Evolutionary conservation across 2,329 filamentous ascomycete genomes (phyloP).

Genomic region (Canariomyces notabilis): DNA sequence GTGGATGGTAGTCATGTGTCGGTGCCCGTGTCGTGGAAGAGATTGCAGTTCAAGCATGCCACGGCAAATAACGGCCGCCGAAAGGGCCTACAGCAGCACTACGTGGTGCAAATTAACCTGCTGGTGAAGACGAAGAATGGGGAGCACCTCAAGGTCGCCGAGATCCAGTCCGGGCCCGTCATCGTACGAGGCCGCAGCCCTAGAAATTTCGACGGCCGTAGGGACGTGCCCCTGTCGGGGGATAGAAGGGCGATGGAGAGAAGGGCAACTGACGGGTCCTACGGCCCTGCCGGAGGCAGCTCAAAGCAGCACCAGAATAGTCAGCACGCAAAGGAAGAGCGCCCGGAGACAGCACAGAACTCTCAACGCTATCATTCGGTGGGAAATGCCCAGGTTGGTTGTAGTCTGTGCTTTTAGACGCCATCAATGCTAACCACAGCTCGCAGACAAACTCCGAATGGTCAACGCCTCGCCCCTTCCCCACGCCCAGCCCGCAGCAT

Average conservation of each 20-base stretch:
- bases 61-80: conserved; percentile 93
- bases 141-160: conserved; percentile 69
- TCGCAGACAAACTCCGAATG: conserved; percentile 40
- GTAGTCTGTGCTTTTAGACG: background rate
- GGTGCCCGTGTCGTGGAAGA: conserved; percentile 86
- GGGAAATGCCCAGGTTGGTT: conserved; percentile 33
- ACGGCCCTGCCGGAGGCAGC: background rate
- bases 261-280: conserved; percentile 33
- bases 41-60: conserved; percentile 90
- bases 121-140: conserved; percentile 66
- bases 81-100: conserved; percentile 93
- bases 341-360: conserved; percentile 24
- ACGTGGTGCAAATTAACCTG: conserved; percentile 80
- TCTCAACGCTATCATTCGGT: conserved; percentile 31
- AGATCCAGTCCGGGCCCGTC: conserved; percentile 86
- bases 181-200: conserved; percentile 91
- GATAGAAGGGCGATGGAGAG: conserved; percentile 43
- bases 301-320: conserved; percentile 16
- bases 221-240: conserved; percentile 70
- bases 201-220: conserved; percentile 86
- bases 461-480: conserved; percentile 37
- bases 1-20: conserved; percentile 72
- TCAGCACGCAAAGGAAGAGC: conserved; percentile 6
- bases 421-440: conserved; percentile 6
- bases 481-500: conserved; percentile 37